These are phyloP conservation scores for Kurtzmaniella quercitrusa DNA, from an alignment of 1,139 yeast genomes.

Conservation along the genomic window DNA sequence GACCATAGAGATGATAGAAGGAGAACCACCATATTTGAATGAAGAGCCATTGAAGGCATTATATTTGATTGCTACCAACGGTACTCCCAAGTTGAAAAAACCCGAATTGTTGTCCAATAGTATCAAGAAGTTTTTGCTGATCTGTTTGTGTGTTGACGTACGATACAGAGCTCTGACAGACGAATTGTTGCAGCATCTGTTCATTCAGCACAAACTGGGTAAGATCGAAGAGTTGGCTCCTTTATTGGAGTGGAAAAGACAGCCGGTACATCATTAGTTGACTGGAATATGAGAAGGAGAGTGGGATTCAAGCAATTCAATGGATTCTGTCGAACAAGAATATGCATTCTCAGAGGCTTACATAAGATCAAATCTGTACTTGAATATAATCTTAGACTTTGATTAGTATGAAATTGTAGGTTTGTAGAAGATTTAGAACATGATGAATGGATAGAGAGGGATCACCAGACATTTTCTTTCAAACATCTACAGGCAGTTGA, in stretches of 20 bases:
- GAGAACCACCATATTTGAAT: slow-evolving; percentile 95
- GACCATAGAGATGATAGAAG: slow-evolving; percentile 98
- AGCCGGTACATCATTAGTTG: background rate
- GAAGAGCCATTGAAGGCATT: slow-evolving; percentile 69
- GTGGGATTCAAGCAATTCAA: no score
- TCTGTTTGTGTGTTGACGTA: slow-evolving; percentile 94
- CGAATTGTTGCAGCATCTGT: slow-evolving; percentile 78
- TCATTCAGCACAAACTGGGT: slow-evolving; percentile 69
- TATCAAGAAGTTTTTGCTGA: slow-evolving; percentile 82
- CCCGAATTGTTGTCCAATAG: slow-evolving; percentile 77
- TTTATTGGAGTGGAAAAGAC: slow-evolving; percentile 62
- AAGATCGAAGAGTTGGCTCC: slow-evolving; percentile 62
- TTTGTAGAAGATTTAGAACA: no score
- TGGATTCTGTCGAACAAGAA: no score
- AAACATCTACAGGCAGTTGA: no score
- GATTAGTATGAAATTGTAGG: no score
- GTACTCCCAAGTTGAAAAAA: slow-evolving; percentile 89
- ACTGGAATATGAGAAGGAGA: no score
- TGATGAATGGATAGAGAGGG: no score
- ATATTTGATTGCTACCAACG: slow-evolving; percentile 91
- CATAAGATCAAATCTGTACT: no score
- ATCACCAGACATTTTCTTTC: no score
- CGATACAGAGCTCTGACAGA: slow-evolving; percentile 87
- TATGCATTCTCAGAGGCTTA: no score
- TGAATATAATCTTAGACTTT: no score